Conservation (phyloP, 2,329 filamentous ascomycete genomes). For the Paraphoma sp. region DNA sequence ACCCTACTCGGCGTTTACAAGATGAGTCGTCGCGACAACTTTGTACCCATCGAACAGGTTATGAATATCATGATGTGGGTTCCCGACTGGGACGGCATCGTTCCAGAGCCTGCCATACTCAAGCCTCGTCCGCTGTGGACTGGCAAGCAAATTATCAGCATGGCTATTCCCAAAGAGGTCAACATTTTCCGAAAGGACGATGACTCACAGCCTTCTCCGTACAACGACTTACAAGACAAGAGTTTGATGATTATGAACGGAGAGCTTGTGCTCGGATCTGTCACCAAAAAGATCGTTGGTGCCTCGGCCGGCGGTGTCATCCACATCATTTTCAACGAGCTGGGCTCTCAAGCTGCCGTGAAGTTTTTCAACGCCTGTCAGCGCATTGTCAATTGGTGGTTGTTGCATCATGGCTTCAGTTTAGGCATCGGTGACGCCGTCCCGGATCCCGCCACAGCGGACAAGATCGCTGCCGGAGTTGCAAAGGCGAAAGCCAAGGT, state of each 20-base stretch:
- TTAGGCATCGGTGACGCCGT: constrained; percentile 99
- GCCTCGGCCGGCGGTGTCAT: constrained; percentile 89
- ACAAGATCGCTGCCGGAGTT: constrained; percentile 83
- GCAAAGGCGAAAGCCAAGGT: constrained; percentile 83
- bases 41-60: constrained; percentile 86
- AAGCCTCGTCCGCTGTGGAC: constrained; percentile 95
- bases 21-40: constrained; percentile 89
- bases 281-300: constrained; percentile 94
- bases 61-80: constrained; percentile 99
- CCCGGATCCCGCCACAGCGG: constrained; percentile 83
- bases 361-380: constrained; percentile 96
- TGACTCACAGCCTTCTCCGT: constrained; percentile 57
- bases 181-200: constrained; percentile 69
- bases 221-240: constrained; percentile 75
- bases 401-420: constrained; percentile 94
- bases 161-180: constrained; percentile 87
- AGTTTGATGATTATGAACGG: constrained; percentile 85
- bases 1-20: constrained; percentile 97
- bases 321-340: constrained; percentile 95
- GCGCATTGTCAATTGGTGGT: constrained; percentile 95
- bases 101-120: constrained; percentile 90
- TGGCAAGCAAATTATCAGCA: constrained; percentile 95
- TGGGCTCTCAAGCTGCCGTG: constrained; percentile 84
- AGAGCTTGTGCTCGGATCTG: constrained; percentile 86
- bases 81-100: constrained; percentile 94